These are phyloP conservation scores for Tetradesmus lagerheimii DNA, from an alignment of 139 green algal species.

Conservation along the genomic window DNA sequence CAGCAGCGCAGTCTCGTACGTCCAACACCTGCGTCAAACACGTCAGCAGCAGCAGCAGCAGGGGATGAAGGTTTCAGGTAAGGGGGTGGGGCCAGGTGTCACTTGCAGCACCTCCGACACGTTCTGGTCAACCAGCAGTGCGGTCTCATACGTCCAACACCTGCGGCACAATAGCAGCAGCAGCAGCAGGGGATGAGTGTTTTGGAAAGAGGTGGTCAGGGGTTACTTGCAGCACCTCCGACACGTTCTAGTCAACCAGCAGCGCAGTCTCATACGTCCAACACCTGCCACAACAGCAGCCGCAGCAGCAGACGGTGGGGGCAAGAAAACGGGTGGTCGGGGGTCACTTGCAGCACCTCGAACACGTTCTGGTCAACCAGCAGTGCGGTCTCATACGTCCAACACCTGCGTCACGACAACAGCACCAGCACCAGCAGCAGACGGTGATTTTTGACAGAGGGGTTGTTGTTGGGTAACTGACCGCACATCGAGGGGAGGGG, in stretches of 20 bases:
- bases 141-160: constrained; percentile 98
- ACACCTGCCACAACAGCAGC: constrained; percentile 63
- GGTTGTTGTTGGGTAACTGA: no score
- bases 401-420: constrained; percentile 73
- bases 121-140: constrained; percentile 73
- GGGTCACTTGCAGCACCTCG: constrained; percentile 86
- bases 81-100: no score
- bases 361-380: constrained; percentile 72
- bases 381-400: constrained; percentile 95
- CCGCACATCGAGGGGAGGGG: no score
- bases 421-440: not conserved
- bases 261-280: constrained; percentile 97
- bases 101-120: constrained; percentile 59
- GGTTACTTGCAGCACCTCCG: constrained; percentile 53
- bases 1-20: constrained; percentile 93
- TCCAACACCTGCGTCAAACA: constrained; percentile 83
- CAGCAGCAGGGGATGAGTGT: not conserved
- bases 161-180: not conserved
- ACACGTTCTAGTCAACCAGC: constrained; percentile 72
- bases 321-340: constrained; percentile 72
- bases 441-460: no score
- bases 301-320: not conserved
- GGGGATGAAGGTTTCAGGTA: not conserved
- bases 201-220: no score
- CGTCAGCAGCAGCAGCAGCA: constrained; percentile 5